Evolutionary conservation across 768 basidiomycete species (phyloP).

Genomic region (Kwoniella heveanensis): DNA sequence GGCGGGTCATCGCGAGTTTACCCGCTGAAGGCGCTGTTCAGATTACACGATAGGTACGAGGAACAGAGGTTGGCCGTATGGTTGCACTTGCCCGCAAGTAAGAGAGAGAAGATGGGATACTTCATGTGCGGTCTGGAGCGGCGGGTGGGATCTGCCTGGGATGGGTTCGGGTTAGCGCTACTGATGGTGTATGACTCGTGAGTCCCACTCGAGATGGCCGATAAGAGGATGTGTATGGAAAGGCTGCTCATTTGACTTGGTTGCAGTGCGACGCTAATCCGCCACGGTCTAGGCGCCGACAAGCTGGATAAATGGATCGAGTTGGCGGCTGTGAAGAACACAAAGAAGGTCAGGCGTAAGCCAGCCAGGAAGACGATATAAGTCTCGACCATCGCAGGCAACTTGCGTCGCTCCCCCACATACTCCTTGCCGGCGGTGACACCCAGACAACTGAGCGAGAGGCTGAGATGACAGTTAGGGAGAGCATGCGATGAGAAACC

Average conservation of each 20-base stretch:
- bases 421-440: too few species aligned
- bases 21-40: slow-evolving; percentile 38
- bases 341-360: not conserved
- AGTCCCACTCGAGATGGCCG: slow-evolving; percentile 6
- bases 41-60: slow-evolving; percentile 47
- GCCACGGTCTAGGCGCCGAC: slow-evolving; percentile 34
- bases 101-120: slow-evolving; percentile 33
- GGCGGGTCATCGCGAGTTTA: slow-evolving; percentile 22
- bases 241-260: not conserved
- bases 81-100: slow-evolving; percentile 25
- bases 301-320: slow-evolving; percentile 49
- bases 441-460: too few species aligned
- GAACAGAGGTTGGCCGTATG: slow-evolving; percentile 46
- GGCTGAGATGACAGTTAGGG: too few species aligned
- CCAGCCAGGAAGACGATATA: not conserved
- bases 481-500: too few species aligned
- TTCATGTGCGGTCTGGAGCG: slow-evolving; percentile 42
- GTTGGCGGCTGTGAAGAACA: slow-evolving; percentile 19
- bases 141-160: slow-evolving; percentile 38
- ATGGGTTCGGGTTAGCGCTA: slow-evolving; percentile 34
- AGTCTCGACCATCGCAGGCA: too few species aligned
- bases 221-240: not conserved
- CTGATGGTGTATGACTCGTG: slow-evolving; percentile 38
- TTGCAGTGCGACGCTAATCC: slow-evolving; percentile 16
- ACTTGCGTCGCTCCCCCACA: too few species aligned